phyloP scores from a whole-genome alignment of 2,329 filamentous ascomycete species.

The Beauveria brongniartii region DNA sequence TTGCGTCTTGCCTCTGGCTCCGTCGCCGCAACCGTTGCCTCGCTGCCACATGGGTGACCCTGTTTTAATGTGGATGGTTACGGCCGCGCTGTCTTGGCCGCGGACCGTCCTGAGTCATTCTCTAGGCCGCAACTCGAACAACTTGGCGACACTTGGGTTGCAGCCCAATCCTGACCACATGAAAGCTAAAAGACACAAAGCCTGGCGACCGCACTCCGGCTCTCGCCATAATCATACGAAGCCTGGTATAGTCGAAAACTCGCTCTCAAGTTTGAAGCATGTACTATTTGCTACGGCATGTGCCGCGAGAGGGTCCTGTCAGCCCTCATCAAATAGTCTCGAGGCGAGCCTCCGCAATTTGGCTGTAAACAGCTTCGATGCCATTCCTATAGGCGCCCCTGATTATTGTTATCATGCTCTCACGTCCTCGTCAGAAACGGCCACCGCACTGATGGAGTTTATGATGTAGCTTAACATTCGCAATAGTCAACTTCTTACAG shows the following conservation, averaged over 20 bases:
- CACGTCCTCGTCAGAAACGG: neutral
- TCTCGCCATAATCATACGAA: neutral
- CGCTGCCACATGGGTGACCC: constrained; percentile 11
- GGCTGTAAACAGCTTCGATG: neutral
- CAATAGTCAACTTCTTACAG: neutral
- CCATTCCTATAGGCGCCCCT: neutral
- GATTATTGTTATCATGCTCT: neutral
- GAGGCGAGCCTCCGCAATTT: neutral
- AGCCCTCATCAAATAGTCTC: neutral
- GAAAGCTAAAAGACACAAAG: neutral
- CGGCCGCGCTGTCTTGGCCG: neutral
- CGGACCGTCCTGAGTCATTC: constrained; percentile 5
- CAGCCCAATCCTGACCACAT: neutral
- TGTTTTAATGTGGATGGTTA: constrained; percentile 8
- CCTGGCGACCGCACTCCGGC: neutral
- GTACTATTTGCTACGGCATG: neutral
- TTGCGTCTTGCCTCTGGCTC: neutral
- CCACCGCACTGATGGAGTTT: neutral
- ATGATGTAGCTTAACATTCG: neutral
- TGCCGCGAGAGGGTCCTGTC: neutral
- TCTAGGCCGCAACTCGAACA: neutral
- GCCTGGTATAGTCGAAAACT: too few species aligned
- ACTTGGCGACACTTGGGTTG: neutral
- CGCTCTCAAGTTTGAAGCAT: neutral
- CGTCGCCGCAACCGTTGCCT: neutral